Evolutionary conservation across 2,329 filamentous ascomycete genomes (phyloP).

Genomic region (Fusarium camptoceras): DNA sequence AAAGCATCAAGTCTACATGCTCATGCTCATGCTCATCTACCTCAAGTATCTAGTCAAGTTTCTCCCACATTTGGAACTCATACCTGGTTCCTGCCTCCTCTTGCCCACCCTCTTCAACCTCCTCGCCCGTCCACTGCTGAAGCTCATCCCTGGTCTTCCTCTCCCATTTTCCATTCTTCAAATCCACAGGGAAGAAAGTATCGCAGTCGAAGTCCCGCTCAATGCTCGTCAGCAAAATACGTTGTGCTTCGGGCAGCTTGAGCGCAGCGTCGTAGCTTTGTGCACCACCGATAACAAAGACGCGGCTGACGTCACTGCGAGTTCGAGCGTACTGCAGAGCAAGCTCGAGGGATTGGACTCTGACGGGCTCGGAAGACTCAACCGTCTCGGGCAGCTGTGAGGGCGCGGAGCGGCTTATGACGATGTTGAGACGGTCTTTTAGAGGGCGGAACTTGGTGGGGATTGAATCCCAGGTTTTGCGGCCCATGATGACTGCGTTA

Average conservation of each 20-base stretch:
- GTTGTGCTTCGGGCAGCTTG: constrained; percentile 64
- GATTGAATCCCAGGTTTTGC: constrained; percentile 96
- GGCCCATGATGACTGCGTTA: constrained; percentile 95
- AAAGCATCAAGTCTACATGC: not conserved
- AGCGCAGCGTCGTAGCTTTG: constrained; percentile 85
- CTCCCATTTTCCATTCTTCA: constrained; percentile 67
- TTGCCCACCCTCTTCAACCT: constrained; percentile 65
- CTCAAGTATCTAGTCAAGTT: constrained; percentile 46
- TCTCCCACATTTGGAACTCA: constrained; percentile 81
- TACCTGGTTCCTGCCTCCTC: constrained; percentile 74
- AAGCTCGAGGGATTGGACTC: constrained; percentile 68
- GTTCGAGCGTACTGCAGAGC: constrained; percentile 63
- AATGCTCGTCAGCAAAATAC: constrained; percentile 78
- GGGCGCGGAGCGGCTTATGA: constrained; percentile 72
- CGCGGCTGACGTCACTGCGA: constrained; percentile 62
- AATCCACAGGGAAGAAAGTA: constrained; percentile 74
- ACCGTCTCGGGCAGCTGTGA: constrained; percentile 18
- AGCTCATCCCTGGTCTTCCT: constrained; percentile 64
- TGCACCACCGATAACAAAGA: constrained; percentile 91
- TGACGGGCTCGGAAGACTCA: constrained; percentile 59
- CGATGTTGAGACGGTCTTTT: constrained; percentile 81
- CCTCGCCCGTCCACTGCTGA: constrained; percentile 74
- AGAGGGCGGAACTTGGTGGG: constrained; percentile 83
- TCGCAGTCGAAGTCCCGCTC: constrained; percentile 79
- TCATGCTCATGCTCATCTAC: not conserved